Percentiles rank a stretch among this genome's conserved stretches.
Evolutionary conservation across 106 monocot species (phyloP).

Genomic region (Apostasia ramifera): DNA sequence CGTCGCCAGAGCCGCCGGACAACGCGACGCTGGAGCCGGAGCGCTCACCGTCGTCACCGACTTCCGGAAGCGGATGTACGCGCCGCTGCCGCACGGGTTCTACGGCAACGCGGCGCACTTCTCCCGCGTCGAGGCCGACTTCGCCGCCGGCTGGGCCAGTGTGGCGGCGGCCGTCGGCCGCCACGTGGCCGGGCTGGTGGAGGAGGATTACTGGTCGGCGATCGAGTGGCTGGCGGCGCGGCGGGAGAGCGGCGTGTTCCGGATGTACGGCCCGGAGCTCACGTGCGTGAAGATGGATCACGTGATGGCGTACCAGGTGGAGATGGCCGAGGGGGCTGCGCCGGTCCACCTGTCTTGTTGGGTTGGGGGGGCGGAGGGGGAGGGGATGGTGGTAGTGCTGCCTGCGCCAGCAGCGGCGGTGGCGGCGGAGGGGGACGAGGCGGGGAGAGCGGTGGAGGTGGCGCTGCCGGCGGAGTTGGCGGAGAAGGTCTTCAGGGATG

Average conservation of each 20-base stretch:
- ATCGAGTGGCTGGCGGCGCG: constrained; percentile 37
- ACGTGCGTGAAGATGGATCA: constrained; percentile 44
- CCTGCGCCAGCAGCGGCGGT: constrained; percentile 12
- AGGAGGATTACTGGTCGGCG: constrained; percentile 57
- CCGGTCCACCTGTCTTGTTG: constrained; percentile 44
- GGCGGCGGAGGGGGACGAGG: constrained; percentile 15
- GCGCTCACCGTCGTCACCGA: constrained; percentile 45
- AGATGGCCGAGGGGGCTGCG: constrained; percentile 10
- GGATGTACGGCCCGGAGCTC: constrained; percentile 64
- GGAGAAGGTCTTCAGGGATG: constrained; percentile 29
- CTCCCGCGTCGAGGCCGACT: constrained; percentile 31
- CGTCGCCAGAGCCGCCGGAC: constrained; percentile 2
- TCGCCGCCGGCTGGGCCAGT: constrained; percentile 7
- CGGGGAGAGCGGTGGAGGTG: constrained; percentile 37
- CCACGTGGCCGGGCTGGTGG: constrained; percentile 28
- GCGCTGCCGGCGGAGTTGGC: constrained; percentile 37
- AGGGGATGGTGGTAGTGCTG: constrained; percentile 39
- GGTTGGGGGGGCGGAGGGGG: constrained; percentile 26
- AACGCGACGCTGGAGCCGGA: neutral
- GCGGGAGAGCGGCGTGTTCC: constrained; percentile 12
- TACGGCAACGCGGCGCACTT: constrained; percentile 83
- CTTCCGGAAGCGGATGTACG: constrained; percentile 64
- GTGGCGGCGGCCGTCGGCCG: constrained; percentile 15
- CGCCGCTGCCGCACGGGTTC: constrained; percentile 83
- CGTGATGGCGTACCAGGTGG: constrained; percentile 25